Conservation (phyloP, 1,139 yeast genomes). For the Candida buenavistaensis region DNA sequence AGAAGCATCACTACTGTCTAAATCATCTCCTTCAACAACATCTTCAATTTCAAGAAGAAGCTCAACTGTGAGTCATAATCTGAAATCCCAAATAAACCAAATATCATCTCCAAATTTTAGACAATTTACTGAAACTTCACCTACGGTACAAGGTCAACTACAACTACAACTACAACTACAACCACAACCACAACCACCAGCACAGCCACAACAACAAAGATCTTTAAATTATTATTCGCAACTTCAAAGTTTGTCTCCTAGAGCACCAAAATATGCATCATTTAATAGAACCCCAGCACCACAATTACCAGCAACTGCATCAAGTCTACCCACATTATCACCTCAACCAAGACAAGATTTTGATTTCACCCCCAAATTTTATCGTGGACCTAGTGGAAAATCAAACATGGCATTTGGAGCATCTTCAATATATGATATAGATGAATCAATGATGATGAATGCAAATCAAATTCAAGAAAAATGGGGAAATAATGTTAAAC, state of each 20-base stretch:
- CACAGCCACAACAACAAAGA: background rate
- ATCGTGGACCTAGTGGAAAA: constrained; percentile 8
- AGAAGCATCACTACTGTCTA: no score
- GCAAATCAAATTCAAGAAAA: constrained; percentile 4
- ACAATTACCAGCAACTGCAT: constrained; percentile 2
- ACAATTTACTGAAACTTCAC: background rate
- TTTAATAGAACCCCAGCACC: constrained; percentile 6
- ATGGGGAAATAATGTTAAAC: background rate
- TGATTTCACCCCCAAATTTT: constrained; percentile 9
- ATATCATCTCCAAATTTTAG: no score
- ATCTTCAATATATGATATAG: constrained; percentile 9
- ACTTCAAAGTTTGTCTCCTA: background rate
- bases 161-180: background rate
- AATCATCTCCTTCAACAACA: no score
- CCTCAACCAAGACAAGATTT: constrained; percentile 7
- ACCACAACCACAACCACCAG: background rate
- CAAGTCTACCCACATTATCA: constrained; percentile 3
- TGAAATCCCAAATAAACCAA: no score
- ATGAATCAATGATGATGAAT: constrained; percentile 10
- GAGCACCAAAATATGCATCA: background rate
- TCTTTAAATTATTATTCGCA: background rate
- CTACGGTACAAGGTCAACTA: background rate
- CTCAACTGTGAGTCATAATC: no score
- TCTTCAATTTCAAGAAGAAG: no score
- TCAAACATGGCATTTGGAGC: constrained; percentile 9